Percentiles rank a stretch among this genome's conserved stretches.
Evolutionary conservation across 257 asterid genomes (phyloP).

Genomic region (Buddleja alternifolia): DNA sequence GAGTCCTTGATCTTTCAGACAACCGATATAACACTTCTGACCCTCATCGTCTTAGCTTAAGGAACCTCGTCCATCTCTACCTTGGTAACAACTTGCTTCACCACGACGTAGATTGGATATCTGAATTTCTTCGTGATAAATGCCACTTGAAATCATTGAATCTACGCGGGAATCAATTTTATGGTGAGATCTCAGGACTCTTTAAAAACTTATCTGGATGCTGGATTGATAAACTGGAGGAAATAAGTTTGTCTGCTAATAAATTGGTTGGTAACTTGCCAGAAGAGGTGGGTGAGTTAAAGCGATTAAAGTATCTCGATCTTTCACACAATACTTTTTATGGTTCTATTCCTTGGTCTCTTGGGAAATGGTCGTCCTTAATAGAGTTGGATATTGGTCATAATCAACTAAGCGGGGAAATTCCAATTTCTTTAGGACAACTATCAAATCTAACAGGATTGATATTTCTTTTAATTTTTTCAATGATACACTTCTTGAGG

Average conservation of each 20-base stretch:
- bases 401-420: neutral
- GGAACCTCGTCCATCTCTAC: neutral
- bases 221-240: slow-evolving; percentile 3
- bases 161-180: neutral
- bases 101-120: neutral
- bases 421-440: slow-evolving; percentile 11
- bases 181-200: slow-evolving; percentile 4
- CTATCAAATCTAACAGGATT: neutral
- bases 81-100: neutral
- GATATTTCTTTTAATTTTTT: neutral
- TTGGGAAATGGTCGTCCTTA: neutral
- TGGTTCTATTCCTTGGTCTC: neutral
- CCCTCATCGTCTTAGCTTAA: neutral
- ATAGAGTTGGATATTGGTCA: neutral
- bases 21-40: neutral
- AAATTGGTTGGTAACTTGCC: neutral
- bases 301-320: neutral
- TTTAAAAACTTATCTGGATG: slow-evolving; percentile 9
- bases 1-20: neutral
- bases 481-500: slow-evolving; percentile 5
- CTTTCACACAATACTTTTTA: neutral
- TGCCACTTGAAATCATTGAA: slow-evolving; percentile 16
- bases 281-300: neutral
- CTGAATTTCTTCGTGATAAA: neutral
- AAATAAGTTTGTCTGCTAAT: neutral